These are phyloP conservation scores for Plantago elongata DNA, from an alignment of 257 asterid species.

Conservation along the genomic window DNA sequence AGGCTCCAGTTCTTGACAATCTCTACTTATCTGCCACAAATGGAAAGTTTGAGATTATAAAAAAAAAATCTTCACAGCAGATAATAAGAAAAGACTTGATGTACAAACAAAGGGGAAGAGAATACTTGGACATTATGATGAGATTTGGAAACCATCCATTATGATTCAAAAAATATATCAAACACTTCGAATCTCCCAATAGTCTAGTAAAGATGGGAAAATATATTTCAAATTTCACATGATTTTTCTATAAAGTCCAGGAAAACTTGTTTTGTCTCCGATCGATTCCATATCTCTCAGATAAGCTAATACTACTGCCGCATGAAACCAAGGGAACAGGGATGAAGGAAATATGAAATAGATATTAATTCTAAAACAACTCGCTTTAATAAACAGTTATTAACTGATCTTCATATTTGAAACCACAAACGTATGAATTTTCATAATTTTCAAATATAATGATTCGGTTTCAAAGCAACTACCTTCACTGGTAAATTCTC, in stretches of 20 bases:
- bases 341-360: neutral
- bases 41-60: constrained; percentile 17
- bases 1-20: constrained; percentile 88
- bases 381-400: neutral
- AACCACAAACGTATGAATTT: neutral
- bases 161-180: too few species aligned
- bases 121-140: too few species aligned
- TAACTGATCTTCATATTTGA: neutral
- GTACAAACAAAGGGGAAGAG: too few species aligned
- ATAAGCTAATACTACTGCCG: neutral
- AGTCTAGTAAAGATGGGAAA: too few species aligned
- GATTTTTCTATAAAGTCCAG: too few species aligned
- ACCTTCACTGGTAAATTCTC: constrained; percentile 93
- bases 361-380: neutral
- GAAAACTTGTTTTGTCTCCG: too few species aligned
- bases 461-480: constrained; percentile 15
- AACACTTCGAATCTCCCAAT: too few species aligned
- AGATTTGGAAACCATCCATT: too few species aligned
- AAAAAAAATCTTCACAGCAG: neutral
- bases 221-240: too few species aligned
- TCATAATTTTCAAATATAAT: constrained; percentile 5
- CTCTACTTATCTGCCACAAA: constrained; percentile 83
- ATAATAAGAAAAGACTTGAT: neutral
- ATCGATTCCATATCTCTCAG: neutral
- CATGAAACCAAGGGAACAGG: neutral